Base-by-base conservation (phyloP, 2,329 filamentous ascomycete genomes). In the Aureobasidium lini region DNA sequence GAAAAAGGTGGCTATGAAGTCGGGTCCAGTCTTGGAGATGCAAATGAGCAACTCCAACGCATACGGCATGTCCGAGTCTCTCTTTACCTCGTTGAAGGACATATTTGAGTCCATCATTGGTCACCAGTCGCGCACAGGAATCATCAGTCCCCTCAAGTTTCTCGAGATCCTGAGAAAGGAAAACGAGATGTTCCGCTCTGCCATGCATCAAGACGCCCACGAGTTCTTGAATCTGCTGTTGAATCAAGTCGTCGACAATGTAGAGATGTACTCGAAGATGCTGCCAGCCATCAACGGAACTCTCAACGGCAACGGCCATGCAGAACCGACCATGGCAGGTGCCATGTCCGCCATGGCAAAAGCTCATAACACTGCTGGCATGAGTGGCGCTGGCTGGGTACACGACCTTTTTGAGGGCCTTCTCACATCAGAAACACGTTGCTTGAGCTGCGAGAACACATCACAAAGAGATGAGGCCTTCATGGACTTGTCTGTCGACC, bases 121-220 rank as follows among this genome's bases (percentile, higher is more conserved):
- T 56, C 91, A 89, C 71, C 79, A 84, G 62, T 88, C 88, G 42
- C 85, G 91, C 59, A 94, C 89, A 6, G 94, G 94, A 15, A 90
- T 99, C 10, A 81, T 97, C 43, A 95, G 92, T 68, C 94, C 94
- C 1, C 87, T 93, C 67, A 87, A 92, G 63, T 96, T 99, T 64
- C 79, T 99, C 37, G 93, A 99, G 70, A 92, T 96, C 29, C 85
- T 99, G 69, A 90, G 92, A 69, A 84, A 89, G 63, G 90, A 97
- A 67, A 95, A 99, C 71, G 94, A 99, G 72, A 92, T 96, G 87
- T 99, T 99, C 69, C 86, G 91, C 61, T 93, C 91, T 40, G 89
- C 92, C 4, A 96, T 96, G 89, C 94, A 99, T 72, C 94, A 99
- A 71, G 94, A 99, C 71, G 94, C 94, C 1, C 94, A 99, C 72